Conservation (phyloP, 2,329 filamentous ascomycete genomes). For the Chrysoporthe deuterocubensis region DNA sequence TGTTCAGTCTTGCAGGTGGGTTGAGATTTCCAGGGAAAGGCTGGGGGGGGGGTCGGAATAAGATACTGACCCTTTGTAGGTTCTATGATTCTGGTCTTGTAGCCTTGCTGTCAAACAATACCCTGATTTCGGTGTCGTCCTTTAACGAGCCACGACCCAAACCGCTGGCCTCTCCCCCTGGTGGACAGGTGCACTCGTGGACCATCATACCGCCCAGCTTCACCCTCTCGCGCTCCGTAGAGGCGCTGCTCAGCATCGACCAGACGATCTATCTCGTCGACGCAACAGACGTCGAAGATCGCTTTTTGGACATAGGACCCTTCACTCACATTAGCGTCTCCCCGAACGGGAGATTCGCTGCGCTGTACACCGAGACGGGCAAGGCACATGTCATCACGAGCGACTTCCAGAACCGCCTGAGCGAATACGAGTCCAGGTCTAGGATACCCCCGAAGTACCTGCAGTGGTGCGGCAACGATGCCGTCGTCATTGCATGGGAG, state of each 20-base stretch:
- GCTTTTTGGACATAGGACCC: constrained; percentile 86
- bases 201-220: constrained; percentile 84
- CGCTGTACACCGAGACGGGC: constrained; percentile 83
- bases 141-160: constrained; percentile 92
- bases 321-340: constrained; percentile 91
- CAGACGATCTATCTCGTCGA: constrained; percentile 87
- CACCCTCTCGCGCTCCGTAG: constrained; percentile 89
- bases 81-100: constrained; percentile 96
- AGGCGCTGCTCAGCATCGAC: constrained; percentile 84
- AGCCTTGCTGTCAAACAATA: constrained; percentile 85
- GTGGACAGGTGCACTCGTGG: constrained; percentile 85
- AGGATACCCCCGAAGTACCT: constrained; percentile 85
- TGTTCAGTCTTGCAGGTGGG: constrained; percentile 76
- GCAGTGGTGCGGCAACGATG: constrained; percentile 96
- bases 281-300: constrained; percentile 86
- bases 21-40: background rate
- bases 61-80: constrained; percentile 33
- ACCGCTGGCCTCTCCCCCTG: constrained; percentile 74
- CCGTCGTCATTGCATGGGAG: constrained; percentile 93
- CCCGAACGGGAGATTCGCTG: constrained; percentile 85
- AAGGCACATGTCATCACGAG: constrained; percentile 92
- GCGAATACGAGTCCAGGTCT: constrained; percentile 88
- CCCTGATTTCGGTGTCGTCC: constrained; percentile 81
- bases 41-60: background rate
- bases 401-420: constrained; percentile 90